Conservation (phyloP, 164 flowering plant species). For the Chloranthus sessilifolius region DNA sequence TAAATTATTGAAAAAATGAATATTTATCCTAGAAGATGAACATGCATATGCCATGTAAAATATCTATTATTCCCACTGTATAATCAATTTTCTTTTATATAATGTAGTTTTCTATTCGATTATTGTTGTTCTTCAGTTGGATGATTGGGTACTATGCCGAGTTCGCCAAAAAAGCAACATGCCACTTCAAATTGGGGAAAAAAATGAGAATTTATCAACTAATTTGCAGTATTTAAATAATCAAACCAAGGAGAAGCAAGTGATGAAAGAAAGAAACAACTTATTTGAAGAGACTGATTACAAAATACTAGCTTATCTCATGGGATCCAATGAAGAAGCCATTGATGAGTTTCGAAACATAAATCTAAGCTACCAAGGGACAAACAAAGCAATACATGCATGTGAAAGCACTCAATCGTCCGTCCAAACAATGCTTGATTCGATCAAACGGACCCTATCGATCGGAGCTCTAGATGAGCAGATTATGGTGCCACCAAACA, state of each 20-base stretch:
- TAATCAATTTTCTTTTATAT: no score
- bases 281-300: slow-evolving; percentile 1
- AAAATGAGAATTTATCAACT: neutral
- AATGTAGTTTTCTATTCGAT: neutral
- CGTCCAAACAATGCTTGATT: slow-evolving; percentile 20
- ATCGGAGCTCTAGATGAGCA: slow-evolving; percentile 24
- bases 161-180: slow-evolving; percentile 20
- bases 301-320: slow-evolving; percentile 2
- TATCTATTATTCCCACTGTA: no score
- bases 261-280: slow-evolving; percentile 3
- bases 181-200: slow-evolving; percentile 9
- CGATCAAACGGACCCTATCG: slow-evolving; percentile 20
- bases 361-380: slow-evolving; percentile 8
- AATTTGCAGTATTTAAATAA: slow-evolving; percentile 4
- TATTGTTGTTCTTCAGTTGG: slow-evolving; percentile 22
- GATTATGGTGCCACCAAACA: slow-evolving; percentile 12
- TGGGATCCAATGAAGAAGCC: slow-evolving; percentile 2
- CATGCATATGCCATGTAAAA: neutral
- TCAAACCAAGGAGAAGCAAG: slow-evolving; percentile 8
- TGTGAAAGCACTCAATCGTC: slow-evolving; percentile 4
- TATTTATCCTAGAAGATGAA: neutral
- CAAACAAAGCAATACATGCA: slow-evolving; percentile 8
- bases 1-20: neutral
- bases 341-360: neutral
- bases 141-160: slow-evolving; percentile 40